A percentile compares a stretch with the other conserved stretches of the same genome.
phyloP scores from a whole-genome alignment of 352 stramenopile genomes.

The Globisporangium rhizosaccharum region DNA sequence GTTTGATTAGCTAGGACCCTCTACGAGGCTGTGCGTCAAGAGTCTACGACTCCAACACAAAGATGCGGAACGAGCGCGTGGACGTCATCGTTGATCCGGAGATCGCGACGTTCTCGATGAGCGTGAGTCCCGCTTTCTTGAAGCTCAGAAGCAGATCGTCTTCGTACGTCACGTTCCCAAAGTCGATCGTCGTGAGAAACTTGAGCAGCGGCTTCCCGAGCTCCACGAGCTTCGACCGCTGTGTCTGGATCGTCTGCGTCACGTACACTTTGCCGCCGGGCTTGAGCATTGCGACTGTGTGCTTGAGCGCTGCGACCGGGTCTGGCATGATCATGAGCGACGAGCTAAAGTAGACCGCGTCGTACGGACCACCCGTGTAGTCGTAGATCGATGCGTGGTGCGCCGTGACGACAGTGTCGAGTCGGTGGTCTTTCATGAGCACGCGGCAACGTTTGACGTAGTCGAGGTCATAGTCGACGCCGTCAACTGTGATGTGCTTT shows the following conservation, averaged over 20 bases:
- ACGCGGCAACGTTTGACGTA: conserved; percentile 75
- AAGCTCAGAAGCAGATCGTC: conserved; percentile 60
- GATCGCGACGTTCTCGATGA: conserved; percentile 53
- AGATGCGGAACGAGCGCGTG: conserved; percentile 62
- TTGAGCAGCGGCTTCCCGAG: conserved; percentile 88
- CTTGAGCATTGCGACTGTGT: conserved; percentile 58
- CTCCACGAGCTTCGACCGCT: conserved; percentile 56
- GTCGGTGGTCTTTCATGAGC: conserved; percentile 32
- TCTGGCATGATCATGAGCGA: conserved; percentile 92
- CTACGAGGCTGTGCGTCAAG: neutral
- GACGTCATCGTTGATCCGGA: conserved; percentile 48
- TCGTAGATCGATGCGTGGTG: conserved; percentile 84
- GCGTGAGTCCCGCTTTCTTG: conserved; percentile 52
- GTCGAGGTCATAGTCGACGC: conserved; percentile 87
- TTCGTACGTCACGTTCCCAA: conserved; percentile 86
- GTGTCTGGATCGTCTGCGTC: conserved; percentile 90
- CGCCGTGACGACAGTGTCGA: conserved; percentile 50
- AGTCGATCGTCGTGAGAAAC: conserved; percentile 64
- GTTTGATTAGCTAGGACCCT: neutral
- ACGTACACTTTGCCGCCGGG: conserved; percentile 62
- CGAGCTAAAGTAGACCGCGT: conserved; percentile 90
- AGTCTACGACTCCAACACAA: conserved; percentile 42
- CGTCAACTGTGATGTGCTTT: conserved; percentile 76
- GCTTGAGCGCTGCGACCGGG: conserved; percentile 69
- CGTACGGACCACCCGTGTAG: conserved; percentile 56